phyloP scores from a whole-genome alignment of 2,329 filamentous ascomycete species.

The Penicillium psychrosexuale region DNA sequence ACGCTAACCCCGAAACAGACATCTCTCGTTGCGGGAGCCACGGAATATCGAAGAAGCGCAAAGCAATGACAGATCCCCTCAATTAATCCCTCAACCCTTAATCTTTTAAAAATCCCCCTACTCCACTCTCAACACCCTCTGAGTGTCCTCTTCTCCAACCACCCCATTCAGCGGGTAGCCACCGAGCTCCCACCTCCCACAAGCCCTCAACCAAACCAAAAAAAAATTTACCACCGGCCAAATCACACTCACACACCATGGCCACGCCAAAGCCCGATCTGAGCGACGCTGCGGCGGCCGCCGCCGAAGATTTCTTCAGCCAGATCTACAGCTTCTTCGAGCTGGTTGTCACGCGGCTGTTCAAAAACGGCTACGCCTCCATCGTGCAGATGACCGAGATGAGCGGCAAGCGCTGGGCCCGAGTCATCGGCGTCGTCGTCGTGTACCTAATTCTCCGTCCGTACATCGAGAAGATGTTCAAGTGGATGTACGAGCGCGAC shows the following conservation, averaged over 20 bases:
- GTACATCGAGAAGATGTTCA: conserved; percentile 67
- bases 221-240: not conserved
- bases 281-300: conserved; percentile 24
- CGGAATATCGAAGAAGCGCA: conserved; percentile 12
- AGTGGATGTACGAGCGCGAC: conserved; percentile 49
- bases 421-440: conserved; percentile 68
- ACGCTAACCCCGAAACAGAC: conserved; percentile 2
- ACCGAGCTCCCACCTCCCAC: not conserved
- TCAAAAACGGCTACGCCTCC: conserved; percentile 42
- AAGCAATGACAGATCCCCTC: conserved; percentile 5
- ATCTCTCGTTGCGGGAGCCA: conserved; percentile 4
- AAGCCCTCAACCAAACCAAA: not conserved
- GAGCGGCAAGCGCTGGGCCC: conserved; percentile 53
- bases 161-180: not conserved
- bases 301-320: conserved; percentile 31
- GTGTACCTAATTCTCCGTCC: conserved; percentile 72
- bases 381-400: conserved; percentile 46
- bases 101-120: not conserved
- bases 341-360: conserved; percentile 30
- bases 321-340: conserved; percentile 29
- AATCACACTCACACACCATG: conserved; percentile 18
- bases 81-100: conserved; percentile 6
- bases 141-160: not conserved
- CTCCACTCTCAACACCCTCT: not conserved
- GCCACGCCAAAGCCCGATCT: conserved; percentile 17